Base-by-base conservation (phyloP, 805 yeast genomes). In the Monosporozyma servazzii region DNA sequence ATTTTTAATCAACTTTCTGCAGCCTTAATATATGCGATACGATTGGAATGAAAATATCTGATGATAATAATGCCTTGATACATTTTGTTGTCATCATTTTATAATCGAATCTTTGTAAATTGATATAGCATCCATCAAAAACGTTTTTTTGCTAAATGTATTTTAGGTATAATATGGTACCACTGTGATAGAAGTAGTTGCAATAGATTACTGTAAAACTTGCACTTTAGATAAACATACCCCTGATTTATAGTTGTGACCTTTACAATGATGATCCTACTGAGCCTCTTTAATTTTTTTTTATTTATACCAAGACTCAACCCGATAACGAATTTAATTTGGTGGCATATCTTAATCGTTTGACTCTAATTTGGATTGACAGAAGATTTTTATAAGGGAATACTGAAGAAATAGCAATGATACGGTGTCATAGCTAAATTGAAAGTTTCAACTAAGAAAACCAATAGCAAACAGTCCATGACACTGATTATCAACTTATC, bases 401-500 rank as follows among this genome's bases (percentile, higher is more conserved):
- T 54, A 89, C 80, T 2, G 96, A 84, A 3, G 95, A 85, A 18
- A 87, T 90, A 2, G 96, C 85, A 63, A 89, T 86, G 61, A 89
- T 78, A n/a, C n/a, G n/a, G n/a, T 68, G 89, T 96, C 39, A 96
- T 91, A 31, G 95, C 86, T 78, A 87, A 80, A 25, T 96, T 96
- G 47, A 95, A 85, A 0, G 96, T 89, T 43, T 86, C 91, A 25
- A 96, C 96, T 90, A 88, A 86, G 68, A 89, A 89, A 10, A 88
- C 79, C 74, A n/a, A n/a, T n/a, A n/a, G n/a, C n/a, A n/a, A n/a
- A n/a, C n/a, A n/a, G n/a, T n/a, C n/a, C n/a, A n/a, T n/a, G n/a
- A n/a, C n/a, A n/a, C n/a, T n/a, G n/a, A n/a, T n/a, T n/a, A n/a
- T n/a, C n/a, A n/a, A n/a, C n/a, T n/a, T n/a, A n/a, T n/a, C n/a